Evolutionary conservation across 108 stramenopile species (phyloP), one percentile per base, ranked within the genome.

Genomic region (Cyclostephanos tholiformis): DNA sequence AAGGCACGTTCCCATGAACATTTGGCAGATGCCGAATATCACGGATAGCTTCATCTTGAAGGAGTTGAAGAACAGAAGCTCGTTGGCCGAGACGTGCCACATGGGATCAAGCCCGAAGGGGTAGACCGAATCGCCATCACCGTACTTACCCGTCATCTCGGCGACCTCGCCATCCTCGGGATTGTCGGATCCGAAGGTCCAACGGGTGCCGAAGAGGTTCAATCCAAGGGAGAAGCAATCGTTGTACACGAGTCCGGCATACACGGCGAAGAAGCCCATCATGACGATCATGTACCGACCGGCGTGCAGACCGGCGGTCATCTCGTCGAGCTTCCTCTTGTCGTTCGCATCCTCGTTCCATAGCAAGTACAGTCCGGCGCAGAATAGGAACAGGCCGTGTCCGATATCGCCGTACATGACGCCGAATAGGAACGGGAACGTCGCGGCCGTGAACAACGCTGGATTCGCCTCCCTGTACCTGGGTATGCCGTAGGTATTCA

Each of bases 321-420:
- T 85, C 71, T 99, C 97, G 65, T 90, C 95, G 48, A 96, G 74
- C 61, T 89, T 84, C 22, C 82, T 79, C 43, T 90, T 84, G 51
- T 95, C 90, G 46, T 87, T 86, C 55, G 83, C 74, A 74, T 90
- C 88, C 63, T 90, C 89, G 50, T 91, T 91, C 83, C 84, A 93
- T 12, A 98, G 41, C 25, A 98, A 77, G 75, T 81, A 90, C 27
- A 95, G 67, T 29, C 96, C 97, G 44, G 89, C 85, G 67, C 77
- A 58, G 76, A 96, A 87, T 30, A 99, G 84, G 84, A 92, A 91
- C 13, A 85, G 58, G 50, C 97, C 97, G 64, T 99, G 99, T 9
- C 99, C 99, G 44, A 98, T 93, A 83, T 99, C 99, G 62, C 99
- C 99, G 75, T 97, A 99, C 99, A 98, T 99, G 73, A 98, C 97